Evolutionary conservation across 352 stramenopile genomes (phyloP).

Genomic region (Blastocystis sp.): DNA sequence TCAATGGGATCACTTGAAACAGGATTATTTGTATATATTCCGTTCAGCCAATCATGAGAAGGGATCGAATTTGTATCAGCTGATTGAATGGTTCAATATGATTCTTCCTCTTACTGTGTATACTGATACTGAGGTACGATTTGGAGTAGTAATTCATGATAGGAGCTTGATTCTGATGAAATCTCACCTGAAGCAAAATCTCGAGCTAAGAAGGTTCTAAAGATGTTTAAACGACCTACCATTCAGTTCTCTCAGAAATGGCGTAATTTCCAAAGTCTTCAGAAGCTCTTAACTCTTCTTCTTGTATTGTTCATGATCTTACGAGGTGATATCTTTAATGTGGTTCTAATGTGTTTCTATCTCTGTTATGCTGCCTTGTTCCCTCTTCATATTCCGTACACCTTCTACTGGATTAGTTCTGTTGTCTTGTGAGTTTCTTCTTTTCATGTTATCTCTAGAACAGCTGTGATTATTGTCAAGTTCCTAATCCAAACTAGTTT

Average conservation of each 20-base stretch:
- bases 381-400: constrained; percentile 27
- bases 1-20: constrained; percentile 43
- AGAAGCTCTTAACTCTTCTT: constrained; percentile 29
- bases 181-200: not conserved
- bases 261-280: not conserved
- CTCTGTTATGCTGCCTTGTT: constrained; percentile 49
- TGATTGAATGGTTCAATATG: constrained; percentile 52
- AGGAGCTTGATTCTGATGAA: not conserved
- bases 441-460: not conserved
- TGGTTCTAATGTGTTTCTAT: constrained; percentile 50
- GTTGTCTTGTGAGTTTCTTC: not conserved
- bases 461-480: not conserved
- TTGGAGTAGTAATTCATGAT: not conserved
- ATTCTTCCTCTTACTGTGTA: not conserved
- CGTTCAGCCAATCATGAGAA: not conserved
- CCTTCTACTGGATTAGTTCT: constrained; percentile 24
- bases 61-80: constrained; percentile 17
- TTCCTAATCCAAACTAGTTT: constrained; percentile 35
- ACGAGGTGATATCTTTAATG: constrained; percentile 7
- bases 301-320: constrained; percentile 15
- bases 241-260: constrained; percentile 31
- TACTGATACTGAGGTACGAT: constrained; percentile 14
- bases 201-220: not conserved
- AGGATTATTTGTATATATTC: constrained; percentile 60
- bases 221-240: constrained; percentile 14